Base-by-base conservation (phyloP, 495 filamentous ascomycete species). In the Pseudotulostoma volvatum region DNA sequence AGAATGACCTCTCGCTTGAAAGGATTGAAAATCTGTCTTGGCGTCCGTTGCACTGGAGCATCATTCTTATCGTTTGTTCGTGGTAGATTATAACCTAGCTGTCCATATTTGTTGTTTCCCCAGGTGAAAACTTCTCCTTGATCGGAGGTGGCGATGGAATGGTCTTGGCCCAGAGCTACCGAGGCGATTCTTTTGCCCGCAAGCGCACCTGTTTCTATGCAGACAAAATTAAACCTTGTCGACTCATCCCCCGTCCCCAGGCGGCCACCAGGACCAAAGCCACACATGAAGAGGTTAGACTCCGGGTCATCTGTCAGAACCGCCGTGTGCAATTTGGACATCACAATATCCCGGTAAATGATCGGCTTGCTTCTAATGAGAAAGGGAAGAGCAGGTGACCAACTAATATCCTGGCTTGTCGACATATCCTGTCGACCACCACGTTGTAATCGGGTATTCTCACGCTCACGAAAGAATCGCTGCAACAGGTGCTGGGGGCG, bases 311-410 rank as follows among this genome's bases (percentile, higher is more conserved):
- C 70, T 0, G 90, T 95, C 3, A 97, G 57, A 23, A 97, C 68
- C 0, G 88, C 92, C 23, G 82, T 93, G 47, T 93, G 84, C 1
- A 96, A 64, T 54, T 96, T 97, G 0, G 92, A 87, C 57, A 97
- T 75, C 34, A 74, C 70, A 1, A 90, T 66, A 41, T 90, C 79
- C 44, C 80, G 74, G 25, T 87, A 71, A 34, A 80, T 59, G 2
- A 93, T 57, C 1, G 81, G 77, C 16, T 67, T 72, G 49, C 77
- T 80, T 33, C 67, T 66, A 38, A 88, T 69, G 2, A 85, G 46
- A 8, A 72, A 63, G 2, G 86, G 86, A 14, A 93, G 54, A 21
- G 76, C 71, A 8, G 47, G 42, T 4, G 43, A 36, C 34, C 40
- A n/a, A 37, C 36, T 20, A 36, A 38, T 30, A 23, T 63, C 57